These are phyloP conservation scores for Aspergillus biplanus DNA, from an alignment of 495 filamentous ascomycete genomes.

Conservation along the genomic window DNA sequence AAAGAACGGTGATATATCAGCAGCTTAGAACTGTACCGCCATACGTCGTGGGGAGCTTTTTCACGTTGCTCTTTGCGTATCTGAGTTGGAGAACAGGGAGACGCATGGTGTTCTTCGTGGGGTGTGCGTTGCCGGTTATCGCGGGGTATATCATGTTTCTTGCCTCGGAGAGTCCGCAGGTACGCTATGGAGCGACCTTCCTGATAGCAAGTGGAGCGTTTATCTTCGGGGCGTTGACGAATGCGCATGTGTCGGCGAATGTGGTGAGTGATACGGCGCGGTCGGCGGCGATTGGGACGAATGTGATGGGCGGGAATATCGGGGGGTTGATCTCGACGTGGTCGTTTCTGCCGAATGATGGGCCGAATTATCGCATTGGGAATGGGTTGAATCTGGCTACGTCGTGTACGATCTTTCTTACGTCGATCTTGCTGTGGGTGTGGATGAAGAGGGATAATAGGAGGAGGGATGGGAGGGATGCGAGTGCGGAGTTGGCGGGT, in stretches of 20 bases:
- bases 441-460: slow-evolving; percentile 71
- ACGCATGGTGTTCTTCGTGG: slow-evolving; percentile 51
- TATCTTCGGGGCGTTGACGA: slow-evolving; percentile 62
- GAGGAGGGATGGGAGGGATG: slow-evolving; percentile 54
- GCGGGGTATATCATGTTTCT: slow-evolving; percentile 76
- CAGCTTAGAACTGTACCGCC: slow-evolving; percentile 74
- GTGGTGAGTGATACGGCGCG: slow-evolving; percentile 72
- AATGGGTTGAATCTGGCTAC: slow-evolving; percentile 74
- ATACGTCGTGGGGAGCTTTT: slow-evolving; percentile 69
- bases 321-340: slow-evolving; percentile 74
- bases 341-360: slow-evolving; percentile 67
- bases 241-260: slow-evolving; percentile 69
- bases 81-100: slow-evolving; percentile 62
- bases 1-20: slow-evolving; percentile 56
- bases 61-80: slow-evolving; percentile 63
- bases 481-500: slow-evolving; percentile 58
- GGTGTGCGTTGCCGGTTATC: slow-evolving; percentile 58
- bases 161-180: slow-evolving; percentile 50
- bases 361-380: slow-evolving; percentile 70
- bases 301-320: slow-evolving; percentile 73
- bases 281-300: slow-evolving; percentile 64
- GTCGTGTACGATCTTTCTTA: slow-evolving; percentile 51
- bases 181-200: slow-evolving; percentile 73
- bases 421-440: slow-evolving; percentile 46
- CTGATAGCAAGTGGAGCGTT: slow-evolving; percentile 63